Conservation (phyloP, 139 green algal genomes). For the Parachlorella kessleri region DNA sequence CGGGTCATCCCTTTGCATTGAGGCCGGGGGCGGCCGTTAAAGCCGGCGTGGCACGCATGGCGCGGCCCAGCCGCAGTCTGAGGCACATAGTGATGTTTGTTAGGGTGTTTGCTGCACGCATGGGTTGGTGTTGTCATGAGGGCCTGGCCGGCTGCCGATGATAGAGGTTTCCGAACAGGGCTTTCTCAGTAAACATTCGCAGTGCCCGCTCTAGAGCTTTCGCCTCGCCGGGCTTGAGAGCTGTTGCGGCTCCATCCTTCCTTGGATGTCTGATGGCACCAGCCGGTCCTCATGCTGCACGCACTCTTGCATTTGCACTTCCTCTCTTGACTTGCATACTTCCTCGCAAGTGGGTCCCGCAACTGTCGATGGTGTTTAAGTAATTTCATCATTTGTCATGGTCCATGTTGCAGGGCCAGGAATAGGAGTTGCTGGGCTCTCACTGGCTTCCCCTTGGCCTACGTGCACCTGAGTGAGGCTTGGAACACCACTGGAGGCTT, state of each 20-base stretch:
- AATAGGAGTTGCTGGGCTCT: too few relatives aligned
- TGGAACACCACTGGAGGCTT: too few relatives aligned
- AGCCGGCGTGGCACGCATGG: constrained; percentile 19
- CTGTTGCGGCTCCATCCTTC: constrained; percentile 71
- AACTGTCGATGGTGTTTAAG: too few relatives aligned
- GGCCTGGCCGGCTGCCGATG: constrained; percentile 21
- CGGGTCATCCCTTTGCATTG: not conserved
- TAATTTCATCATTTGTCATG: too few relatives aligned
- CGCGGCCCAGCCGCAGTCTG: constrained; percentile 35
- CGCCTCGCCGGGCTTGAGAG: constrained; percentile 70
- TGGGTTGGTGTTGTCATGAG: too few relatives aligned
- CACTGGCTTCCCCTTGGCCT: too few relatives aligned
- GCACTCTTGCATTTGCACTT: not conserved
- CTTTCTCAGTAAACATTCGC: constrained; percentile 78
- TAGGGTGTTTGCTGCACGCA: too few relatives aligned
- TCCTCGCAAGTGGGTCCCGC: too few relatives aligned
- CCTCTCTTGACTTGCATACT: not conserved
- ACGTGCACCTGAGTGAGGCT: too few relatives aligned
- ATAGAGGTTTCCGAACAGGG: constrained; percentile 56
- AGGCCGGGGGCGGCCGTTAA: not conserved
- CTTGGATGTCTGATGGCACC: constrained; percentile 73
- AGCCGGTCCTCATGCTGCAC: not conserved
- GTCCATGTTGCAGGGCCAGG: too few relatives aligned
- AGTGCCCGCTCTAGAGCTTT: constrained; percentile 80
- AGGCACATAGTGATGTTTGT: constrained; percentile 18